Evolutionary conservation across 768 basidiomycete species (phyloP).

Genomic region (Boletus vinaceobasis): DNA sequence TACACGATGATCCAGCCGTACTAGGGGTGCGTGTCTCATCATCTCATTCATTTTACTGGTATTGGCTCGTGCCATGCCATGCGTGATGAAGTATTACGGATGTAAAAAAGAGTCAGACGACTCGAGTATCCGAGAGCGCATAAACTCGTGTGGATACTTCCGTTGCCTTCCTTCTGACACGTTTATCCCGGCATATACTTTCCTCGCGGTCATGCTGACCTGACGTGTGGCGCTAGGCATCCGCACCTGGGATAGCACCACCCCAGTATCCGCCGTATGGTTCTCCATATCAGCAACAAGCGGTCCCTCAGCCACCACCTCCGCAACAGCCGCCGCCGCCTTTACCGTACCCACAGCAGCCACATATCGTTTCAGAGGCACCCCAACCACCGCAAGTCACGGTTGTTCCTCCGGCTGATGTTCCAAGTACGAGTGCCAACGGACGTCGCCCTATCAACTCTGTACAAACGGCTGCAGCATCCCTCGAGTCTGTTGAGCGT

Average conservation of each 20-base stretch:
- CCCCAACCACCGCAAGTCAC: slow-evolving; percentile 17
- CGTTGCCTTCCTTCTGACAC: slow-evolving; percentile 62
- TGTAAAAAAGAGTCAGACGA: slow-evolving; percentile 37
- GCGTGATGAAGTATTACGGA: slow-evolving; percentile 44
- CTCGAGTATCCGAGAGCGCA: slow-evolving; percentile 43
- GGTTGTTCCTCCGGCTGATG: slow-evolving; percentile 23
- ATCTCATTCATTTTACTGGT: neutral
- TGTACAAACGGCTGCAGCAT: slow-evolving; percentile 70
- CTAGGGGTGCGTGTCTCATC: slow-evolving; percentile 58
- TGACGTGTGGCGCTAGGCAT: slow-evolving; percentile 39
- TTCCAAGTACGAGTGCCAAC: slow-evolving; percentile 24
- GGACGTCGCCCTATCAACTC: slow-evolving; percentile 41
- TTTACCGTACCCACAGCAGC: slow-evolving; percentile 26
- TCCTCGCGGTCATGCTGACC: slow-evolving; percentile 10
- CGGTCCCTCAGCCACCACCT: slow-evolving; percentile 30
- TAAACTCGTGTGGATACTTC: slow-evolving; percentile 48
- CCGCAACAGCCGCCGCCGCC: slow-evolving; percentile 30
- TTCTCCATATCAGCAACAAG: slow-evolving; percentile 31
- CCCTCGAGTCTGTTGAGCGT: slow-evolving; percentile 67
- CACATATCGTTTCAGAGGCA: slow-evolving; percentile 26
- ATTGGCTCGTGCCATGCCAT: slow-evolving; percentile 5
- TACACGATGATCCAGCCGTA: slow-evolving; percentile 83
- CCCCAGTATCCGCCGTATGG: slow-evolving; percentile 30
- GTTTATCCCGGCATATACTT: neutral
- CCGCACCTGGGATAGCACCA: slow-evolving; percentile 40